A percentile compares a stretch with the other conserved stretches of the same genome.
Conservation (phyloP, 495 filamentous ascomycete genomes). For the Neurospora discreta region DNA sequence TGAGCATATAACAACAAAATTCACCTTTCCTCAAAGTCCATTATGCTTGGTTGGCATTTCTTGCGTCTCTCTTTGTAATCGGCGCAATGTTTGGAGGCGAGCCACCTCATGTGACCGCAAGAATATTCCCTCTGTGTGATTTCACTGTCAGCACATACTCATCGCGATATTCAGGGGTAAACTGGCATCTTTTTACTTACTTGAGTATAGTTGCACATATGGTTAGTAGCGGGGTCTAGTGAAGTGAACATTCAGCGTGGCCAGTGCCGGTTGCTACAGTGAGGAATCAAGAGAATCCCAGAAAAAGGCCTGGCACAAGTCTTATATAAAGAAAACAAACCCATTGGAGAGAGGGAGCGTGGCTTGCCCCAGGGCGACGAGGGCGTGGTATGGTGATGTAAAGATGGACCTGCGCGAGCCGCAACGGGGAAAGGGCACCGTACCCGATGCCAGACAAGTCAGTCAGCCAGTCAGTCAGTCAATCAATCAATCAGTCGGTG, state of each 20-base stretch:
- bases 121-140: conserved; percentile 3
- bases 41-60: conserved; percentile 2
- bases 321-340: neutral
- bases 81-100: conserved; percentile 8
- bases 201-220: conserved; percentile 3
- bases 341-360: neutral
- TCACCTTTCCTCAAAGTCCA: conserved; percentile 9
- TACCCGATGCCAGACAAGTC: neutral
- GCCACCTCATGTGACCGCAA: conserved; percentile 9
- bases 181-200: neutral
- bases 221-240: neutral
- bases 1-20: neutral
- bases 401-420: neutral
- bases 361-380: neutral
- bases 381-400: neutral
- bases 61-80: neutral
- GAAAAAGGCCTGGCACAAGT: neutral
- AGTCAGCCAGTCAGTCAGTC: neutral
- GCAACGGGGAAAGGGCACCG: neutral
- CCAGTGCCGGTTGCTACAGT: neutral
- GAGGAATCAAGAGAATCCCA: neutral
- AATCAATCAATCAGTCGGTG: neutral
- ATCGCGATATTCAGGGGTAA: neutral
- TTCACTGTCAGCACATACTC: neutral
- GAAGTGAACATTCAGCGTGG: neutral